Conservation (phyloP, 78 protist genomes). For the Dictyostelium citrinum region DNA sequence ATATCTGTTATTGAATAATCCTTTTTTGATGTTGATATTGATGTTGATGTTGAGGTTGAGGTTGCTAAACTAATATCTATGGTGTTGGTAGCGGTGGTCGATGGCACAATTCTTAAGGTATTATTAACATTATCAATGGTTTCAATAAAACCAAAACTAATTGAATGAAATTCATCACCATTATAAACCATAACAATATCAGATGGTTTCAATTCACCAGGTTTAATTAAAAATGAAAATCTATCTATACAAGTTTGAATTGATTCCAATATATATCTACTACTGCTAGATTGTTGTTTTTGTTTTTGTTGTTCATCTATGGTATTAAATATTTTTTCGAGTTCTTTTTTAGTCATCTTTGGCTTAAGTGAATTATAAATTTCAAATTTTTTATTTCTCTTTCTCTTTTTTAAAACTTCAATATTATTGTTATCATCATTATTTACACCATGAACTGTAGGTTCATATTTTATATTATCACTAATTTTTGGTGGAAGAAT, state of each 20-base stretch:
- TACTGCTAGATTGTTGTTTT: not conserved
- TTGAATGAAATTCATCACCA: not conserved
- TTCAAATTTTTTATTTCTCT: not conserved
- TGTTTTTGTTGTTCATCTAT: not conserved
- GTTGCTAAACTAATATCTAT: no score
- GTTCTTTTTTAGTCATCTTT: not conserved
- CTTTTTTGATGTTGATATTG: not conserved
- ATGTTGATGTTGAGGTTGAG: not conserved
- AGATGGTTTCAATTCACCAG: not conserved
- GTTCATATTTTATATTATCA: no score
- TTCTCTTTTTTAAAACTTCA: not conserved
- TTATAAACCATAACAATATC: not conserved
- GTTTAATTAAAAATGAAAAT: not conserved
- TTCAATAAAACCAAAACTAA: not conserved
- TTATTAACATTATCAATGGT: not conserved
- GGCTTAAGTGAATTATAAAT: not conserved
- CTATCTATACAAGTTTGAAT: slow-evolving; percentile 3
- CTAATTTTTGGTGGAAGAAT: not conserved
- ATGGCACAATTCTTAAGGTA: not conserved
- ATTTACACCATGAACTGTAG: no score
- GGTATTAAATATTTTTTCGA: not conserved
- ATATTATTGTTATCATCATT: not conserved
- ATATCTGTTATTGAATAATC: not conserved
- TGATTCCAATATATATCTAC: not conserved
- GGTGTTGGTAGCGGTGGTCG: no score